Evolutionary conservation across 805 yeast species (phyloP).

Genomic region (Candida tammaniensis): DNA sequence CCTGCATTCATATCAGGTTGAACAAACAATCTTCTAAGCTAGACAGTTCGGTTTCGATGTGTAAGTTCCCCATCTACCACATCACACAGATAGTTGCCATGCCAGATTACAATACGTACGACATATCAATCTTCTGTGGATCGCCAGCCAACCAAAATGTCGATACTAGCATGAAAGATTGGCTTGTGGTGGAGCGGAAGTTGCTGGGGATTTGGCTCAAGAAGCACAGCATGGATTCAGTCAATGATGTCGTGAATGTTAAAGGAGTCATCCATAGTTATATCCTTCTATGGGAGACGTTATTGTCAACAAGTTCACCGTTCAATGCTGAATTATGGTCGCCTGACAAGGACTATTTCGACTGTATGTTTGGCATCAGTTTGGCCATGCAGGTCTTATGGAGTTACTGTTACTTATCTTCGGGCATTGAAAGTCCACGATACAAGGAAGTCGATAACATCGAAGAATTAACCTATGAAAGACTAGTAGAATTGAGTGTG

Average conservation of each 20-base stretch:
- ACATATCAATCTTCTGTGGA: conserved; percentile 76
- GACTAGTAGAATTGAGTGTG: conserved; percentile 25
- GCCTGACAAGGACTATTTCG: conserved; percentile 34
- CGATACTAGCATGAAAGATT: conserved; percentile 34
- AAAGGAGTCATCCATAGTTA: conserved; percentile 39
- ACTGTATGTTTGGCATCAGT: conserved; percentile 34
- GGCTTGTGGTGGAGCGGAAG: conserved; percentile 30
- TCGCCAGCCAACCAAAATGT: conserved; percentile 73
- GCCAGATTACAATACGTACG: conserved; percentile 70
- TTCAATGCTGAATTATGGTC: conserved; percentile 22
- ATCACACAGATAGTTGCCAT: conserved; percentile 63
- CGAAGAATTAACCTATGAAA: conserved; percentile 17
- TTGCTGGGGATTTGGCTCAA: conserved; percentile 31
- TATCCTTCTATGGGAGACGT: conserved; percentile 37
- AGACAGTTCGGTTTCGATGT: conserved; percentile 9
- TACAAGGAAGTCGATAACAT: conserved; percentile 16
- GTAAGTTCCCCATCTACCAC: conserved; percentile 59
- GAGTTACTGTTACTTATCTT: conserved; percentile 34
- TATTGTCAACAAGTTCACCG: conserved; percentile 17
- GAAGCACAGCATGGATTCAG: conserved; percentile 3
- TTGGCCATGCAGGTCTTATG: conserved; percentile 38
- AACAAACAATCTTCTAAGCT: conserved; percentile 7
- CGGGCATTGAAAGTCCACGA: conserved; percentile 21
- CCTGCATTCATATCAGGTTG: conserved; percentile 8
- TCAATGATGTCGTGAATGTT: conserved; percentile 27